phyloP scores from a whole-genome alignment of 192 early-diverging fungal genomes.

The Mortierella alpina region DNA sequence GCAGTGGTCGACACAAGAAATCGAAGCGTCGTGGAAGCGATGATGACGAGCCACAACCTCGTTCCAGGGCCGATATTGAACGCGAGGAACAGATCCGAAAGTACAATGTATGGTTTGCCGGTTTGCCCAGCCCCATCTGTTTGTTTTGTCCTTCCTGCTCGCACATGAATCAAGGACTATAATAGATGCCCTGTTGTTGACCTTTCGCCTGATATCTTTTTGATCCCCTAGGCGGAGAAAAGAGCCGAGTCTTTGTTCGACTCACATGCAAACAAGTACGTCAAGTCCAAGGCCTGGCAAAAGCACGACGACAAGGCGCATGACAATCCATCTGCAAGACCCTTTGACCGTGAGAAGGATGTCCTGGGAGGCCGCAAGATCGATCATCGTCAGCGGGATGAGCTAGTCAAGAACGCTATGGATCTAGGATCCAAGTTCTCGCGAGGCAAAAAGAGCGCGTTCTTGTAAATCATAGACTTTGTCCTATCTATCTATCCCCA shows the following conservation, averaged over 20 bases:
- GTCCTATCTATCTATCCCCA: background rate
- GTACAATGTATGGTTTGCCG: constrained; percentile 35
- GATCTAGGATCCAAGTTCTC: constrained; percentile 62
- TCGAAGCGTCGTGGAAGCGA: constrained; percentile 30
- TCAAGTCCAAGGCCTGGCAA: constrained; percentile 56
- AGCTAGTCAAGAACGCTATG: constrained; percentile 57
- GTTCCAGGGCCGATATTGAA: constrained; percentile 27
- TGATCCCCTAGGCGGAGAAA: constrained; percentile 43
- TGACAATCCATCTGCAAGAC: constrained; percentile 61
- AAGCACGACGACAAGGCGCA: constrained; percentile 39
- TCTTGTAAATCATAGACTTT: constrained; percentile 34
- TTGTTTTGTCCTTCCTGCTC: background rate
- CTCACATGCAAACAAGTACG: constrained; percentile 49
- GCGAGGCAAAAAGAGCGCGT: constrained; percentile 58
- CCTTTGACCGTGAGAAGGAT: constrained; percentile 70
- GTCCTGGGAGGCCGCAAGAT: constrained; percentile 61
- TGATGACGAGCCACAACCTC: constrained; percentile 7
- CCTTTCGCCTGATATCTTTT: background rate
- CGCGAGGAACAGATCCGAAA: constrained; percentile 43
- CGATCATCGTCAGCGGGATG: constrained; percentile 56
- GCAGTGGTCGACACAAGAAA: constrained; percentile 9
- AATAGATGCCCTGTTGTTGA: background rate
- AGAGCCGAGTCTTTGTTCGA: constrained; percentile 60
- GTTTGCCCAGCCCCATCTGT: background rate
- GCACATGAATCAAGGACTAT: background rate